phyloP scores from a whole-genome alignment of 768 basidiomycete species.

The Sistotremastrum suecicum region DNA sequence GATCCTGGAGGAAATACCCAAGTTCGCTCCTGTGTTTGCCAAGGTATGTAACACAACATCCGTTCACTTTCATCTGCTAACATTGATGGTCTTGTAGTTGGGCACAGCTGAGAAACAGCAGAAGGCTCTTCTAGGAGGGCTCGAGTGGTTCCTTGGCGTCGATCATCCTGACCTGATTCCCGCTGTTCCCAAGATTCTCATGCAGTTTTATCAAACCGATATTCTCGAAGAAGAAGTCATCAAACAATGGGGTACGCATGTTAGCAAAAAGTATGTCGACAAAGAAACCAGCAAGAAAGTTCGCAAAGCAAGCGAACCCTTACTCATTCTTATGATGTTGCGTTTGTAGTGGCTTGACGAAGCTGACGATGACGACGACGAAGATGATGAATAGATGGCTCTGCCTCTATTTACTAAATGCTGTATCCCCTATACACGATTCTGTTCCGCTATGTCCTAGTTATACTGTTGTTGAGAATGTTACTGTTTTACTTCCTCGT shows the following conservation, averaged over 20 bases:
- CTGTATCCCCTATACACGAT: no score
- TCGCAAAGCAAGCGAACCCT: slow-evolving; percentile 88
- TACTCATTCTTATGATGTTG: not conserved
- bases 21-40: slow-evolving; percentile 53
- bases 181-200: slow-evolving; percentile 78
- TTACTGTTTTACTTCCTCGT: no score
- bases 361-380: slow-evolving; percentile 69
- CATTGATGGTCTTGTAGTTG: slow-evolving; percentile 34
- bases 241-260: slow-evolving; percentile 88
- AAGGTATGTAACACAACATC: slow-evolving; percentile 38
- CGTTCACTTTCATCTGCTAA: not conserved
- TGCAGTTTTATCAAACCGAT: slow-evolving; percentile 87
- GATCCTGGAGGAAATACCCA: slow-evolving; percentile 46
- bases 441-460: no score
- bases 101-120: slow-evolving; percentile 90
- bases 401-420: no score
- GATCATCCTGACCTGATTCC: slow-evolving; percentile 56
- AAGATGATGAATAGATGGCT: slow-evolving; percentile 21
- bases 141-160: slow-evolving; percentile 77
- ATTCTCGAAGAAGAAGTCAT: slow-evolving; percentile 86
- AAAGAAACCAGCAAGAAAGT: slow-evolving; percentile 93
- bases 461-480: no score
- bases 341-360: slow-evolving; percentile 66
- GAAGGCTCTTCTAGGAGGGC: slow-evolving; percentile 84
- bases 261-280: slow-evolving; percentile 93